Evolutionary conservation across 1,284 basidiomycete genomes (phyloP).

Genomic region (Ganoderma boninense): DNA sequence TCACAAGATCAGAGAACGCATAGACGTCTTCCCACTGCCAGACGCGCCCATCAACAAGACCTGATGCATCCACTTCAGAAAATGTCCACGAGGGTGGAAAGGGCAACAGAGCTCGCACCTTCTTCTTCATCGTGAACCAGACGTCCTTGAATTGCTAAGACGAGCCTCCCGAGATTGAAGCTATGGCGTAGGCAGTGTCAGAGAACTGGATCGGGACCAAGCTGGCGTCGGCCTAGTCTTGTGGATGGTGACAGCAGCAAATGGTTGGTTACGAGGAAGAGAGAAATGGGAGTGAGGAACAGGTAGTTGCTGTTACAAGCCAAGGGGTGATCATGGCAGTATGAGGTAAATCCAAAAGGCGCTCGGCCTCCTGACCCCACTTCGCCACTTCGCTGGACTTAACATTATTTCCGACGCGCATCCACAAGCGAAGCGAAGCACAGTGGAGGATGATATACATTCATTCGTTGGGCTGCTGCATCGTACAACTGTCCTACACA

Average conservation of each 20-base stretch:
- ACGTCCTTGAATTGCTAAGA: background rate
- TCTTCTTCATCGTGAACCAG: slow-evolving; percentile 41
- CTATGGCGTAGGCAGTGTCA: background rate
- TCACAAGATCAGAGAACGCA: slow-evolving; percentile 99
- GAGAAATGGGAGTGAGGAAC: slow-evolving; percentile 4
- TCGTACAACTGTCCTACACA: slow-evolving; percentile 29
- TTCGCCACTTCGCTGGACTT: background rate
- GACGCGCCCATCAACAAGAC: slow-evolving; percentile 96
- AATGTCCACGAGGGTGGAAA: background rate
- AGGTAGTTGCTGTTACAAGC: slow-evolving; percentile 17
- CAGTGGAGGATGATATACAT: slow-evolving; percentile 16
- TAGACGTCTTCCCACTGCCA: slow-evolving; percentile 92
- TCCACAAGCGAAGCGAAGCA: background rate
- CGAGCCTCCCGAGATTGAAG: background rate
- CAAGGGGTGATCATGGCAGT: slow-evolving; percentile 34
- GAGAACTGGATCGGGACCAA: background rate
- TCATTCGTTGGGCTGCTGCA: slow-evolving; percentile 19
- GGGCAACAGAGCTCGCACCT: slow-evolving; percentile 26
- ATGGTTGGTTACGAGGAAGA: background rate
- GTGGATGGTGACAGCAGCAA: background rate
- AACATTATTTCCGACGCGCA: background rate
- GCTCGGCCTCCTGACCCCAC: slow-evolving; percentile 10
- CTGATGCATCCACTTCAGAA: slow-evolving; percentile 45
- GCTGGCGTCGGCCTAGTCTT: background rate
- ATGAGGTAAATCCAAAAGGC: slow-evolving; percentile 24